A percentile compares a stretch with the other conserved stretches of the same genome.
phyloP scores from a whole-genome alignment of 2,329 filamentous ascomycete species.

The Ophiosphaerella narmari region DNA sequence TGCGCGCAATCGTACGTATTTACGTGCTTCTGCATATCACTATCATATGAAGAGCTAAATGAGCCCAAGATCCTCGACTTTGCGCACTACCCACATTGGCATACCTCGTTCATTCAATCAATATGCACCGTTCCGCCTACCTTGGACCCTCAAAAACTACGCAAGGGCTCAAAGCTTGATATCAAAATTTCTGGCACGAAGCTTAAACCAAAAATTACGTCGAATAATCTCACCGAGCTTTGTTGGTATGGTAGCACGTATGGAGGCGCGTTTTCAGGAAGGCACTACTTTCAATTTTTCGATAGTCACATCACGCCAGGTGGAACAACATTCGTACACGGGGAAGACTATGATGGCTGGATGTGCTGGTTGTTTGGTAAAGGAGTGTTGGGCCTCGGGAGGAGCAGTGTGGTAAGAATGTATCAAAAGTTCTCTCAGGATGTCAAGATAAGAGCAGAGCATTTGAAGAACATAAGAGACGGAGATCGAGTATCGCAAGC shows the following conservation, averaged over 20 bases:
- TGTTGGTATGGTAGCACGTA: slow-evolving; percentile 2
- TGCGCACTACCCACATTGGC: slow-evolving; percentile 7
- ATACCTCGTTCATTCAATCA: slow-evolving; percentile 5
- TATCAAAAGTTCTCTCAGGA: slow-evolving; percentile 2
- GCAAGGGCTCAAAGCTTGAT: background rate
- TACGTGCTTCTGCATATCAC: background rate
- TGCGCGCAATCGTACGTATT: slow-evolving; percentile 3
- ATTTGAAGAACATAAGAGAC: background rate
- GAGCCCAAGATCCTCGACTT: slow-evolving; percentile 6
- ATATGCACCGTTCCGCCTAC: background rate
- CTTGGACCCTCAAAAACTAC: background rate
- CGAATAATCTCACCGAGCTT: slow-evolving; percentile 2
- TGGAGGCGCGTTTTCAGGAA: slow-evolving; percentile 5
- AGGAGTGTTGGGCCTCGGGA: background rate
- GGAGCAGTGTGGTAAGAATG: background rate
- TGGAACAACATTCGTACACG: slow-evolving; percentile 7
- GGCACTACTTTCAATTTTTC: slow-evolving; percentile 8
- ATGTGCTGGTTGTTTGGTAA: slow-evolving; percentile 5
- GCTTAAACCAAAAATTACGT: background rate
- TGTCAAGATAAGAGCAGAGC: slow-evolving; percentile 3
- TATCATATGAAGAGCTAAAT: background rate
- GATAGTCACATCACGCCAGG: slow-evolving; percentile 3
- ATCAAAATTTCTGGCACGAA: background rate
- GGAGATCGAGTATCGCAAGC: background rate
- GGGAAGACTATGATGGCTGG: slow-evolving; percentile 10